Evolutionary conservation across 305 asterid genomes (phyloP).

Genomic region (Monarda citriodora): DNA sequence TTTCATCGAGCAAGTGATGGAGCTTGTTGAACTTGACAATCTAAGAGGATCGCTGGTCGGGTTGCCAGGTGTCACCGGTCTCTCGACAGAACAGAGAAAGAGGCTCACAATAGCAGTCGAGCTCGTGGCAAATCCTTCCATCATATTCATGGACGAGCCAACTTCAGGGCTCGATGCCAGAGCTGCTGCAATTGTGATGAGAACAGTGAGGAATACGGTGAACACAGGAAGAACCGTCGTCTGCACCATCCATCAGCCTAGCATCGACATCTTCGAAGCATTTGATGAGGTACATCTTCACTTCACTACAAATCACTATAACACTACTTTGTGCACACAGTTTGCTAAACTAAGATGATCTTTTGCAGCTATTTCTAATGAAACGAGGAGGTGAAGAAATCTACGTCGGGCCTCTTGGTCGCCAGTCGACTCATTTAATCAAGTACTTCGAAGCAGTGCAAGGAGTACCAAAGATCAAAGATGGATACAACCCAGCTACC

Average conservation of each 20-base stretch:
- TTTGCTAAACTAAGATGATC: no score
- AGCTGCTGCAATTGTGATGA: constrained; percentile 79
- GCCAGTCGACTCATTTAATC: constrained; percentile 45
- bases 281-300: constrained; percentile 55
- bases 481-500: constrained; percentile 69
- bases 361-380: constrained; percentile 47
- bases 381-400: constrained; percentile 77
- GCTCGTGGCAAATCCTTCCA: constrained; percentile 65
- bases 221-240: constrained; percentile 78
- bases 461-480: constrained; percentile 57
- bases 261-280: constrained; percentile 78
- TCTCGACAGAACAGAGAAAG: constrained; percentile 65
- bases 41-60: constrained; percentile 51
- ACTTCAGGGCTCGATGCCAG: constrained; percentile 69
- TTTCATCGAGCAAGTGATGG: constrained; percentile 69
- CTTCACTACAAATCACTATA: no score
- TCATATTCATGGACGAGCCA: constrained; percentile 68
- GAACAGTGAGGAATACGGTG: constrained; percentile 67
- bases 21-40: constrained; percentile 52
- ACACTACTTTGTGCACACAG: no score
- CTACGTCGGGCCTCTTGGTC: constrained; percentile 72
- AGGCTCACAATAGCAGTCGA: constrained; percentile 71
- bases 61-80: constrained; percentile 65
- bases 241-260: constrained; percentile 81
- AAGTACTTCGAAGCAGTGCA: constrained; percentile 53